These are phyloP conservation scores for Hemisphaericaspora lyxosophila DNA, from an alignment of 1,139 yeast species.

Conservation along the genomic window DNA sequence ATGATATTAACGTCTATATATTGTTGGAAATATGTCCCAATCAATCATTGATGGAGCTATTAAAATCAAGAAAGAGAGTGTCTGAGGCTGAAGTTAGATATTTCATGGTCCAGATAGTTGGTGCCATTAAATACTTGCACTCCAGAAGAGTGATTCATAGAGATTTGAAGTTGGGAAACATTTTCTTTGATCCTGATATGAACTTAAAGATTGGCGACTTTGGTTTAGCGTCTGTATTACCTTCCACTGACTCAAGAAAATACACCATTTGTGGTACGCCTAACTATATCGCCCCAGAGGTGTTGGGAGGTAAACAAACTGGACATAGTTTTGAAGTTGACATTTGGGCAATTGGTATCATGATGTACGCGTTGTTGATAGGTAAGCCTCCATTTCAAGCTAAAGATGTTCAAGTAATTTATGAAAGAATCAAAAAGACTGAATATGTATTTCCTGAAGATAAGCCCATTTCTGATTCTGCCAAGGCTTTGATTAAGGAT, in stretches of 20 bases:
- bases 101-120: constrained; percentile 89
- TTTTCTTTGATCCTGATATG: constrained; percentile 90
- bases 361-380: constrained; percentile 84
- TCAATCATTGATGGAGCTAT: constrained; percentile 88
- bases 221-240: constrained; percentile 89
- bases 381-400: constrained; percentile 99
- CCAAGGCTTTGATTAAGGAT: constrained; percentile 67
- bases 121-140: constrained; percentile 91
- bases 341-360: constrained; percentile 95
- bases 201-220: constrained; percentile 94
- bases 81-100: constrained; percentile 91
- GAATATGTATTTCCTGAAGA: constrained; percentile 82
- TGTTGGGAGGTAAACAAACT: constrained; percentile 78
- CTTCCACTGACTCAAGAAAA: constrained; percentile 66
- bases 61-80: constrained; percentile 76
- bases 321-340: constrained; percentile 96
- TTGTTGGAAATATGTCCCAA: constrained; percentile 92
- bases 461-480: constrained; percentile 67
- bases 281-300: constrained; percentile 97
- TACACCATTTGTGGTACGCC: constrained; percentile 98
- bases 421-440: constrained; percentile 83
- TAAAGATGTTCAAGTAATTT: constrained; percentile 88
- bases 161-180: constrained; percentile 91
- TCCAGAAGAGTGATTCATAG: constrained; percentile 92
- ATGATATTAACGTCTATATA: constrained; percentile 88